Conservation (phyloP, 192 early-diverging fungal species). For the Coemansia sp. region DNA sequence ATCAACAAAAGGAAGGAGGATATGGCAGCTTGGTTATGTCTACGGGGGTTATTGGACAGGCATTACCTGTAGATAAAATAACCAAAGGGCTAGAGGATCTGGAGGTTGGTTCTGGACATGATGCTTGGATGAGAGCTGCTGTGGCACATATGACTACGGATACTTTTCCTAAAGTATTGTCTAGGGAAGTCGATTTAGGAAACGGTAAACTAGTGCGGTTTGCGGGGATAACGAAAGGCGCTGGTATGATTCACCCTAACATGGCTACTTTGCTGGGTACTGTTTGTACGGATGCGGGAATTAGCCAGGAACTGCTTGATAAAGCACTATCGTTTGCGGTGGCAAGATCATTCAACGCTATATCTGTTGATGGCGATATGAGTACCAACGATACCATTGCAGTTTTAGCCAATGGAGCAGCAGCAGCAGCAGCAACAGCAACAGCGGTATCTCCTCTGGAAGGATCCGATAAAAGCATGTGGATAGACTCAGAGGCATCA, state of each 20-base stretch:
- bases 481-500: conserved; percentile 28
- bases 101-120: conserved; percentile 56
- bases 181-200: conserved; percentile 51
- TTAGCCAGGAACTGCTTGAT: conserved; percentile 63
- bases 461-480: too few relatives aligned
- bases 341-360: conserved; percentile 92
- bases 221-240: conserved; percentile 95
- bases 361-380: conserved; percentile 94
- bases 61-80: conserved; percentile 81
- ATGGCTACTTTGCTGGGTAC: conserved; percentile 94
- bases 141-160: conserved; percentile 97
- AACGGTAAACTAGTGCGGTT: conserved; percentile 59
- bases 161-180: conserved; percentile 92
- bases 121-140: conserved; percentile 76
- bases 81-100: conserved; percentile 54
- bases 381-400: conserved; percentile 94
- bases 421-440: conserved; percentile 1
- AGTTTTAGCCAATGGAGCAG: conserved; percentile 82
- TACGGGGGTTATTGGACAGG: conserved; percentile 96
- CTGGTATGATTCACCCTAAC: conserved; percentile 98
- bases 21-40: conserved; percentile 80
- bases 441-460: too few relatives aligned
- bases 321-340: conserved; percentile 74
- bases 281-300: conserved; percentile 78
- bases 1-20: not conserved